A percentile compares a stretch with the other conserved stretches of the same genome.
These are phyloP conservation scores for Pseudevernia furfuracea DNA, from an alignment of 495 filamentous ascomycete genomes.

Conservation along the genomic window DNA sequence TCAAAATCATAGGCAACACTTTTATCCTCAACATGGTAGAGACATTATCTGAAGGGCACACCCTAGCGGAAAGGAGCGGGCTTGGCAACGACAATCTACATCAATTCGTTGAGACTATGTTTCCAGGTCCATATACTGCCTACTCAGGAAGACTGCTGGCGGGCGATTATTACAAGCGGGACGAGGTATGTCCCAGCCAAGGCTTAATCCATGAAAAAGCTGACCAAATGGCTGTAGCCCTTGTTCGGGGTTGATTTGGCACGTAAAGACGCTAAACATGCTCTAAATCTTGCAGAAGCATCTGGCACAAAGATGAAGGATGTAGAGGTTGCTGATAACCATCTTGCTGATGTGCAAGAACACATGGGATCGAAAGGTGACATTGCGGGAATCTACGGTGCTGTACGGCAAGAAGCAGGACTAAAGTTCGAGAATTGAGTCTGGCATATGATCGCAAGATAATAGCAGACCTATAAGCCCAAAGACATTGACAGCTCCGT, in stretches of 20 bases:
- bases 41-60: conserved; percentile 64
- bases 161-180: conserved; percentile 65
- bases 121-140: conserved; percentile 47
- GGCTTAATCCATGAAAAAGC: background rate
- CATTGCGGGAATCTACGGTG: conserved; percentile 78
- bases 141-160: conserved; percentile 67
- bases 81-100: conserved; percentile 63
- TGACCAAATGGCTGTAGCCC: conserved; percentile 45
- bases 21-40: conserved; percentile 82
- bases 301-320: conserved; percentile 56
- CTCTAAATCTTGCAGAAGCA: conserved; percentile 53
- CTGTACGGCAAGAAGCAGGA: conserved; percentile 59
- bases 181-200: conserved; percentile 34
- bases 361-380: conserved; percentile 70
- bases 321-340: conserved; percentile 58
- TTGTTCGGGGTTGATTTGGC: conserved; percentile 83
- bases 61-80: conserved; percentile 72
- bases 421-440: conserved; percentile 56
- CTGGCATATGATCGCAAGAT: background rate
- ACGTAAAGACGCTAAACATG: conserved; percentile 78
- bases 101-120: conserved; percentile 58
- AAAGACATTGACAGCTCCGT: background rate
- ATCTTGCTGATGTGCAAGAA: conserved; percentile 62
- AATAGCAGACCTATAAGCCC: background rate
- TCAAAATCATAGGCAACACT: conserved; percentile 83